Evolutionary conservation across 1,139 yeast species (phyloP), one percentile per base, ranked within the genome.

Genomic region (Spathaspora jeffriesii): DNA sequence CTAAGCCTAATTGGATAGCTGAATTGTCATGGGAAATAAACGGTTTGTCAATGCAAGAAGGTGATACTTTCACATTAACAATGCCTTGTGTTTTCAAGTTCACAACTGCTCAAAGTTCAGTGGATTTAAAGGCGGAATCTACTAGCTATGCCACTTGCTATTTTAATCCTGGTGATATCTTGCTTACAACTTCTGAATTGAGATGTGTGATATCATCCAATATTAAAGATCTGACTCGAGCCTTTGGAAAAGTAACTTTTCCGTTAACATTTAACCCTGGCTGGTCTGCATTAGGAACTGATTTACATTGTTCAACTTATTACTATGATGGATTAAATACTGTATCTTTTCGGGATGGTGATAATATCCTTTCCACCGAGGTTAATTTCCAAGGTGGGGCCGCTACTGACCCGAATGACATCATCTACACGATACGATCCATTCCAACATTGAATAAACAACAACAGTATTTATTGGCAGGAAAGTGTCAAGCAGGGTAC

Each of bases 1-100:
- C 27, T 27, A 40, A 43, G 17, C 65, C 67, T 0, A 57, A 53
- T 51, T 67, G 71, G 70, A 38, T 47, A 11, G 65, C 63, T 2
- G 50, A 56, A 1, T 45, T 68, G n/a, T 44, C 47, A 2, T 69
- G 73, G 73, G 31, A 41, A 1, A 53, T 69, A 7, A 45, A 48
- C 10, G 63, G 63, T 17, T 34, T 56, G 4, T 45, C 52, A 0
- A 58, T 60, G 3, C 22, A 45, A 2, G 47, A 69, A 1, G 71
- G 71, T 13, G 73, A 68, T 48, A 66, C 71, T 6, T 68, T 68
- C 53, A 54, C 63, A 1, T 62, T 68, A 44, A 48, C 44, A 15
- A 50, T 69, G 52, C 70, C 71, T 2, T 59, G 67, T 55, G 71
- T 65, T 4, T 68, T 56, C 50, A 65, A 63, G 46, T 65, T 67